These are phyloP conservation scores for Termitomyces bulborhizus DNA, from an alignment of 768 basidiomycete species.

Conservation along the genomic window DNA sequence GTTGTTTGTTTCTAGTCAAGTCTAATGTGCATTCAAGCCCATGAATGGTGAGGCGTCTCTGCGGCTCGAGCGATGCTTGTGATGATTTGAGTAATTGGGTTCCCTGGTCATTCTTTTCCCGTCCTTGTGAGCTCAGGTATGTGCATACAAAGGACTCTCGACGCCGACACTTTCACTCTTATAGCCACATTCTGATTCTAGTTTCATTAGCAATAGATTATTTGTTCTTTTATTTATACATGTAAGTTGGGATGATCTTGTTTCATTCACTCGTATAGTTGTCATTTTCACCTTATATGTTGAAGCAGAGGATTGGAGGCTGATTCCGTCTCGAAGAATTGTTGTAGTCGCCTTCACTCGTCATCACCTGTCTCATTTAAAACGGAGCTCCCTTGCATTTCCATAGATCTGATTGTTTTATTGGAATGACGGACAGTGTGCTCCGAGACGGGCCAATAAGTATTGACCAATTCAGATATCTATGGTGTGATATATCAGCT, in stretches of 20 bases:
- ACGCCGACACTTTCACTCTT: too few species aligned
- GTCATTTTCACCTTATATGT: not conserved
- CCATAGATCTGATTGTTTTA: not conserved
- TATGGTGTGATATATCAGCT: conserved; percentile 27
- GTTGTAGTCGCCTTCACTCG: too few species aligned
- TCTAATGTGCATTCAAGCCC: not conserved
- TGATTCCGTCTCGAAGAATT: too few species aligned
- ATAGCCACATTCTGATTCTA: too few species aligned
- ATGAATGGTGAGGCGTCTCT: not conserved
- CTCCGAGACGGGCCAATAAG: not conserved
- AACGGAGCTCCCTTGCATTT: not conserved
- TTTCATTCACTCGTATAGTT: not conserved
- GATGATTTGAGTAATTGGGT: too few species aligned
- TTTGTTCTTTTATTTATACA: not conserved
- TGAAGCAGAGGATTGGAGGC: not conserved
- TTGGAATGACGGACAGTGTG: too few species aligned
- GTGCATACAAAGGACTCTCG: too few species aligned
- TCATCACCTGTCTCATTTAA: too few species aligned
- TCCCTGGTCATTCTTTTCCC: too few species aligned
- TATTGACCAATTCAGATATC: conserved; percentile 7
- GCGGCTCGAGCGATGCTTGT: not conserved
- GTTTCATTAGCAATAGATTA: not conserved
- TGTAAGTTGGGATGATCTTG: not conserved
- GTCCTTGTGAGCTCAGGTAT: too few species aligned
- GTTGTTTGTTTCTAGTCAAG: not conserved